Evolutionary conservation across 768 basidiomycete genomes (phyloP).

Genomic region (Mycena filopes): DNA sequence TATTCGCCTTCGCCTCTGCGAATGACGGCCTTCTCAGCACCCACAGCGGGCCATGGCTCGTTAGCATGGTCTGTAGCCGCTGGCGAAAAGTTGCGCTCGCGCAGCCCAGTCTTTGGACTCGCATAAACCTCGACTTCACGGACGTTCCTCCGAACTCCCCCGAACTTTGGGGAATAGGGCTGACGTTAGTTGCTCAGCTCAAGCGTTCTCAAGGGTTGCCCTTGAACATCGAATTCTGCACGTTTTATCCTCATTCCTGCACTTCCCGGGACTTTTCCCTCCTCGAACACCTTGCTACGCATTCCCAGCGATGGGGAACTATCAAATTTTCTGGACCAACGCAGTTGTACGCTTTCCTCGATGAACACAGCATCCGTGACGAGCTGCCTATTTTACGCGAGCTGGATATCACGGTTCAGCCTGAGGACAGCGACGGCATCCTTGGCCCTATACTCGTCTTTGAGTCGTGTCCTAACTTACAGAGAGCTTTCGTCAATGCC

Average conservation of each 20-base stretch:
- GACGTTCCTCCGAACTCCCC: neutral
- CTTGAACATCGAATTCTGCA: neutral
- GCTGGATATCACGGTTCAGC: neutral
- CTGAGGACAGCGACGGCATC: neutral
- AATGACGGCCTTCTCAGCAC: too few relatives aligned
- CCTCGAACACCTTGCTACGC: neutral
- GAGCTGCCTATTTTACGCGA: conserved; percentile 7
- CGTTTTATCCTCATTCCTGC: neutral
- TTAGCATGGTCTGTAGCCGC: conserved; percentile 9
- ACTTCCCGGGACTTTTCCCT: neutral
- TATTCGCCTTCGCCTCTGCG: conserved; percentile 1
- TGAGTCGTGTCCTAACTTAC: neutral
- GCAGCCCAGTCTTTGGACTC: conserved; percentile 13
- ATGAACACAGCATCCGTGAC: neutral
- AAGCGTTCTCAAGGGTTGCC: conserved; percentile 10
- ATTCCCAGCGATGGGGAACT: conserved; percentile 10
- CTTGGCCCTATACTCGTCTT: neutral
- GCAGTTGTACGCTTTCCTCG: neutral
- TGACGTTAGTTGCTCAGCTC: conserved; percentile 4
- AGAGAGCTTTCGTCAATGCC: neutral
- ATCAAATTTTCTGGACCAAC: neutral
- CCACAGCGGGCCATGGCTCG: conserved; percentile 2
- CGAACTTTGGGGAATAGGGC: neutral
- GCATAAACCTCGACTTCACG: neutral
- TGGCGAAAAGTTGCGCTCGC: conserved; percentile 5